Base-by-base conservation (phyloP, 1,139 yeast genomes). In the Maudiozyma humilis region DNA sequence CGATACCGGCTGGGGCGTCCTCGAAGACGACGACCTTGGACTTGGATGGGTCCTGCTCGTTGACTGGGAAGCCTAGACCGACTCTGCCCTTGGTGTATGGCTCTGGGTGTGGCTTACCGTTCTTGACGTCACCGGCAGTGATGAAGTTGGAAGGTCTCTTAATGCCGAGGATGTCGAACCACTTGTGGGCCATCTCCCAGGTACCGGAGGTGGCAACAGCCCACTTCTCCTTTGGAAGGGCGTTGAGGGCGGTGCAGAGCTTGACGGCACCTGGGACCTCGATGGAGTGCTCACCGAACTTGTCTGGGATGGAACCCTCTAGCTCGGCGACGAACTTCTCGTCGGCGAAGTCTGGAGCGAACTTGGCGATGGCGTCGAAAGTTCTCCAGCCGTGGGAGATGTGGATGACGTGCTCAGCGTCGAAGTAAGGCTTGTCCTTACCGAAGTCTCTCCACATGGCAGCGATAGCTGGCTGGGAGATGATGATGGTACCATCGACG, bases 171-270 rank as follows among this genome's bases (percentile, higher is more conserved):
- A 82, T 72, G 57, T 75, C 75, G 62, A 85, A 78, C 93, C 94
- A 86, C 57, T 81, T 78, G 55, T 79, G 71, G 48, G 94, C 95
- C 69, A 85, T 73, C 42, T 78, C 82, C 54, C 74, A 70, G 48
- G 91, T 81, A 56, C 94, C 95, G 43, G 88, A 79, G 37, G 95
- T 85, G 52, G 85, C 94, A 60, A 85, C 82, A 51, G 89, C 89
- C 88, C 89, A 82, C 64, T 73, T 59, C 73, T 78, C 65, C 63
- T 64, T 64, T 47, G 65, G 69, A 40, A 60, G 47, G 14, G 51
- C 51, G 53, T 64, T 59, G 55, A 65, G 50, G 54, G 63, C 54
- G 54, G 52, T 48, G 47, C 82, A 71, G 23, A 75, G 68, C 56
- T 76, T 73, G 52, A 82, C 79, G 45, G 88, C 83, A 50, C 95